Evolutionary conservation across 495 filamentous ascomycete species (phyloP).

Genomic region (Aspergillus conjunctus): DNA sequence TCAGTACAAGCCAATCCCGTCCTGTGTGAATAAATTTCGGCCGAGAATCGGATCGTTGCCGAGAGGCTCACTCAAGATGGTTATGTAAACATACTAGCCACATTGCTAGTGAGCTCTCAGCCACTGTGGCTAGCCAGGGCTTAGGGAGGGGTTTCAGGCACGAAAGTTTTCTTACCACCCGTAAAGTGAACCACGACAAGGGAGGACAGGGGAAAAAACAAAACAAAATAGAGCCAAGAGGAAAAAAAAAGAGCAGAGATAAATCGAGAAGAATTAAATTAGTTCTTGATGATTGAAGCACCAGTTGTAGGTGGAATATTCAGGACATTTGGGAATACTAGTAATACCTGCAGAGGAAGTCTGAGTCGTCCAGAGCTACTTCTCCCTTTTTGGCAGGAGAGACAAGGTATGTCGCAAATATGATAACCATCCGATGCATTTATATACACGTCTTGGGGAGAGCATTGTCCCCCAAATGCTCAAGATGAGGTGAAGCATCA

Average conservation of each 20-base stretch:
- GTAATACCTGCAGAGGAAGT: conserved; percentile 19
- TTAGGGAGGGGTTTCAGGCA: conserved; percentile 11
- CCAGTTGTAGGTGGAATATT: conserved; percentile 18
- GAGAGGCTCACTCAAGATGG: not conserved
- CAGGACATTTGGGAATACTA: conserved; percentile 24
- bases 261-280: not conserved
- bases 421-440: not conserved
- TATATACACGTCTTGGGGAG: not conserved
- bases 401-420: conserved; percentile 22
- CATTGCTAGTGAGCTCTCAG: not conserved
- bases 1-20: not conserved
- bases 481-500: not conserved
- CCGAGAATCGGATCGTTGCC: conserved; percentile 8
- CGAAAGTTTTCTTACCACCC: conserved; percentile 1
- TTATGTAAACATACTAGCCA: conserved; percentile 11
- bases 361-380: conserved; percentile 1
- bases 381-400: conserved; percentile 2
- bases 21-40: not conserved
- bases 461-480: not conserved
- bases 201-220: not conserved
- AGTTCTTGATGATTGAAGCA: conserved; percentile 13
- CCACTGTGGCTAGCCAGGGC: conserved; percentile 17
- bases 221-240: not conserved
- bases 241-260: not conserved
- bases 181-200: not conserved